Conservation (phyloP, 768 basidiomycete species). For the Xerocomus spinulosus region DNA sequence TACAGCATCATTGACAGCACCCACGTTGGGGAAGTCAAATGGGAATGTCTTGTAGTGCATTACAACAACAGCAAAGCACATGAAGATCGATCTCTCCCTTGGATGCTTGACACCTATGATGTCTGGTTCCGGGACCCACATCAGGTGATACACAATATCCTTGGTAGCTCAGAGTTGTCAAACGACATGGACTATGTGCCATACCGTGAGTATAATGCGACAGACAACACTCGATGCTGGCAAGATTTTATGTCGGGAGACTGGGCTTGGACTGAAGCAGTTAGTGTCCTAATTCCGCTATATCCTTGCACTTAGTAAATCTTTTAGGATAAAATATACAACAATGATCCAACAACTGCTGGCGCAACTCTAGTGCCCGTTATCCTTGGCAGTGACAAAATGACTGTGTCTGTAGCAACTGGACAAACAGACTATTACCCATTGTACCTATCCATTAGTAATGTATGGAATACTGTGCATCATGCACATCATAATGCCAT, state of each 20-base stretch:
- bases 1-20: background rate
- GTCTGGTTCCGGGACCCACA: conserved; percentile 25
- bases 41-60: background rate
- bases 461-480: background rate
- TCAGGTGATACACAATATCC: conserved; percentile 11
- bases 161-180: conserved; percentile 20
- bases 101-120: conserved; percentile 6
- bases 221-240: background rate
- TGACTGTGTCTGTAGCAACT: conserved; percentile 1
- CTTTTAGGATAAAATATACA: background rate
- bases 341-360: background rate
- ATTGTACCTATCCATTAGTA: background rate
- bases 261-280: conserved; percentile 9
- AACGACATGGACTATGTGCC: conserved; percentile 17
- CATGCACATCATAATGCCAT: background rate
- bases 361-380: background rate
- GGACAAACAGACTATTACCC: conserved; percentile 3
- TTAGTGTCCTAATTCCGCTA: background rate
- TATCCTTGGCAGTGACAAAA: background rate
- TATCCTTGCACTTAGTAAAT: too few relatives aligned
- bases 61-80: background rate
- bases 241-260: conserved; percentile 13
- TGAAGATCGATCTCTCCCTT: background rate
- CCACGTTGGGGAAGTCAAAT: background rate
- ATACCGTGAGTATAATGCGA: conserved; percentile 1